A percentile compares a stretch with the other conserved stretches of the same genome.
phyloP scores from a whole-genome alignment of 2,329 filamentous ascomycete genomes.

The Metarhizium brunneum region DNA sequence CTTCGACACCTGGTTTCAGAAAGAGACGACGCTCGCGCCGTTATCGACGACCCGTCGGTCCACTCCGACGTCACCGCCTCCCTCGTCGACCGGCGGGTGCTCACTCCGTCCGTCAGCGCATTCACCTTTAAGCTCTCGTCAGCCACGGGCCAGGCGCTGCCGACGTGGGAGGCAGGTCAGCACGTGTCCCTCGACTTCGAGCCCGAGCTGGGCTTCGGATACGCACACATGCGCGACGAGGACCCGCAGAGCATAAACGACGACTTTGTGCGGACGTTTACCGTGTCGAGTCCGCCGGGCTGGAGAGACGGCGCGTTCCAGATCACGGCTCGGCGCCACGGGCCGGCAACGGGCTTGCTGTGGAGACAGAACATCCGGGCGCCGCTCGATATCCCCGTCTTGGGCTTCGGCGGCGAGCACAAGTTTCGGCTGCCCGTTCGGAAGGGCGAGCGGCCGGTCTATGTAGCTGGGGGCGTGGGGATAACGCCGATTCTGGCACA shows the following conservation, averaged over 20 bases:
- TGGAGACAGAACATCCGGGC: conserved; percentile 45
- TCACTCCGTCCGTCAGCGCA: no score
- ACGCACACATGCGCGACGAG: conserved; percentile 63
- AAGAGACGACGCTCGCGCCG: no score
- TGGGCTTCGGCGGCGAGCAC: conserved; percentile 62
- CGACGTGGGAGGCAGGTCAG: no score
- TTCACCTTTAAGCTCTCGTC: no score
- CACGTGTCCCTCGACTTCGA: no score
- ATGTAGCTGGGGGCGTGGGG: no score
- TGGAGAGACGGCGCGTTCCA: conserved; percentile 38
- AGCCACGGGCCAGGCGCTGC: no score
- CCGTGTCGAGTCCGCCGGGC: conserved; percentile 54
- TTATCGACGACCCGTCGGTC: no score
- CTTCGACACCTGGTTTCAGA: no score
- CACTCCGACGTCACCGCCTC: no score
- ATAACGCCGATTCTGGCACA: conserved; percentile 26
- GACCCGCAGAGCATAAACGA: conserved; percentile 76
- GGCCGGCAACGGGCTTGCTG: conserved; percentile 33
- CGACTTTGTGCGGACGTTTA: conserved; percentile 77
- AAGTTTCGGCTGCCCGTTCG: conserved; percentile 27
- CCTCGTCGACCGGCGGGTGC: no score
- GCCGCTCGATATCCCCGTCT: conserved; percentile 54
- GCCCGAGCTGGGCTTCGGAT: conserved; percentile 59
- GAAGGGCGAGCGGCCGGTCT: conserved; percentile 20
- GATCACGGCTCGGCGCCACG: conserved; percentile 59